Conservation (phyloP, 2,329 filamentous ascomycete species). For the Beauveria australis region DNA sequence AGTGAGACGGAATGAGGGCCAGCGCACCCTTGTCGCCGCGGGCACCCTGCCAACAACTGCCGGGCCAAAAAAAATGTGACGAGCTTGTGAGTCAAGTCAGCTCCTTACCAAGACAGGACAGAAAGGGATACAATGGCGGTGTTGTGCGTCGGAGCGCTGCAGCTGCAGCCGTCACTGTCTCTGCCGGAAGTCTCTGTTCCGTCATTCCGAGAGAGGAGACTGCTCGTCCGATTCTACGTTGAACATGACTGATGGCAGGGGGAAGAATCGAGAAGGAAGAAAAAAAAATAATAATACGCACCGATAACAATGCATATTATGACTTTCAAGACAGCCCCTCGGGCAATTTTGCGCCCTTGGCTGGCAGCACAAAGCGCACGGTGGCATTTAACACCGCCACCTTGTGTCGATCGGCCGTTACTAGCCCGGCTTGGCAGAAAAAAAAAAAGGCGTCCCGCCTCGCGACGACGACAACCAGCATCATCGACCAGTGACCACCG, state of each 20-base stretch:
- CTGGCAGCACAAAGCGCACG: too few relatives aligned
- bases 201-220: background rate
- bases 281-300: background rate
- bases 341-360: background rate
- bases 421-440: background rate
- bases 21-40: background rate
- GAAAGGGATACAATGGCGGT: background rate
- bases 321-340: background rate
- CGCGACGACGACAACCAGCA: background rate
- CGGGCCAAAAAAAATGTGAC: background rate
- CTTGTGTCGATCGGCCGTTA: background rate
- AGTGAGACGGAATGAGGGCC: background rate
- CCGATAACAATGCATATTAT: background rate
- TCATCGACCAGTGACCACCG: background rate
- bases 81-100: background rate
- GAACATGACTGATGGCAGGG: too few relatives aligned
- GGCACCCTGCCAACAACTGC: background rate
- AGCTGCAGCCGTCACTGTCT: background rate
- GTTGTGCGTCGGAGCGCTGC: background rate
- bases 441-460: constrained; percentile 3
- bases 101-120: too few relatives aligned
- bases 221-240: too few relatives aligned
- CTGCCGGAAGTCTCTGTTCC: background rate
- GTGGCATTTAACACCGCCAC: background rate
- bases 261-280: background rate